Evolutionary conservation across 2,329 filamentous ascomycete genomes (phyloP), one percentile per base, ranked within the genome.

Genomic region (Elsinoe fawcettii): DNA sequence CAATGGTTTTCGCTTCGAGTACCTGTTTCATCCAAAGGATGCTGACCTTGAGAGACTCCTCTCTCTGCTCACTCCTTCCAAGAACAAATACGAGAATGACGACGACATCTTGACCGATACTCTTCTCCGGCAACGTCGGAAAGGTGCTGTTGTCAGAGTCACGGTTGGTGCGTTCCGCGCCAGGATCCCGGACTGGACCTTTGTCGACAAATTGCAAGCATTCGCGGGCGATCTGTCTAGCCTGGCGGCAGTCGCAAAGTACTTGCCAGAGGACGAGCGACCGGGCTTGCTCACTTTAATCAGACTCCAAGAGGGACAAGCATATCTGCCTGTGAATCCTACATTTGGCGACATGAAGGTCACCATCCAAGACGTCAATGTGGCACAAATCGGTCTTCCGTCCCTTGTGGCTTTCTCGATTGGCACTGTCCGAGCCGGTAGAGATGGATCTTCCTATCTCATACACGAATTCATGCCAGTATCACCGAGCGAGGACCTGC

Each of bases 21-120:
- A 88, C 64, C 72, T 90, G 1, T 79, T 80, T 60, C 73, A 80
- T 0, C 92, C 93, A 0, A 85, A 86, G 60, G 86, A 95, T 63
- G 75, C 79, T 16, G 93, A 99, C 69, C 77, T 99, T 0, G 87
- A 91, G 65, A 82, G 85, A 32, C 78, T 99, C 1, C 75, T 99
- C 0, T 86, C 88, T 55, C 78, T 99, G 54, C 88, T 99, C 57
- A 95, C 88, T 5, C 95, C 93, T 0, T 96, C 91, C 0, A 93
- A 90, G 62, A 84, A 93, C 69, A 90, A 91, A 61, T 96, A 93
- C 64, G 86, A 92, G 60, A 83, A 85, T 47, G 88, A 95, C 60
- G 90, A 96, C 64, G 92, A 97, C 65, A 95, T 99, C 60, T 85
- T 99, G 77, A 82, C 99, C 20, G 92, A 97, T 64, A 96, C 90